phyloP scores from a whole-genome alignment of 495 filamentous ascomycete genomes.

The Neurospora pannonica region DNA sequence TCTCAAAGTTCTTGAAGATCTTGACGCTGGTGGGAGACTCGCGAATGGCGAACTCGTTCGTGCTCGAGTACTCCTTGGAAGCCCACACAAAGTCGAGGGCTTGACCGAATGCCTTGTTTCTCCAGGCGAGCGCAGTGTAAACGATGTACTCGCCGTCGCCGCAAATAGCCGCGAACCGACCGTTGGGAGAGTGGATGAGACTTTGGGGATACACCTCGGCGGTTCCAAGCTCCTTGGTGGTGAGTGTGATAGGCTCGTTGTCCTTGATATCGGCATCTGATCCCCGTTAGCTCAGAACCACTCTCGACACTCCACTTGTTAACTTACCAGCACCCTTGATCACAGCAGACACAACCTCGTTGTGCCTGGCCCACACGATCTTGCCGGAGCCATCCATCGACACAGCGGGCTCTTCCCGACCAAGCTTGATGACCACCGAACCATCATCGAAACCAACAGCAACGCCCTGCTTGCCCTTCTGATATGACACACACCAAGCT shows the following conservation, averaged over 20 bases:
- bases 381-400: slow-evolving; percentile 96
- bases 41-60: slow-evolving; percentile 94
- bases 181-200: slow-evolving; percentile 90
- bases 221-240: slow-evolving; percentile 87
- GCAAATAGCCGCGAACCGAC: slow-evolving; percentile 92
- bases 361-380: slow-evolving; percentile 89
- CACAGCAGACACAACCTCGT: slow-evolving; percentile 66
- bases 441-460: slow-evolving; percentile 97
- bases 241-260: slow-evolving; percentile 71
- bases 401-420: slow-evolving; percentile 91
- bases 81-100: slow-evolving; percentile 97
- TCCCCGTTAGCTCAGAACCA: slow-evolving; percentile 3
- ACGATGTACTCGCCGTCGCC: slow-evolving; percentile 98
- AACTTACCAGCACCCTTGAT: slow-evolving; percentile 75
- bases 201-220: slow-evolving; percentile 97
- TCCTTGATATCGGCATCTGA: slow-evolving; percentile 73
- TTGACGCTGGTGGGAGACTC: slow-evolving; percentile 90
- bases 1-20: slow-evolving; percentile 95
- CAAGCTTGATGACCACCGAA: slow-evolving; percentile 95
- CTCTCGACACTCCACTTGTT: neutral
- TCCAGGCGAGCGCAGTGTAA: slow-evolving; percentile 93
- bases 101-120: slow-evolving; percentile 94
- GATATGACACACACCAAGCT: slow-evolving; percentile 95
- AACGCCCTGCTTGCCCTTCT: slow-evolving; percentile 85
- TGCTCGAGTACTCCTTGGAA: slow-evolving; percentile 72